These are phyloP conservation scores for Ophiognomonia clavigignenti-juglandacearum DNA, from an alignment of 2,329 filamentous ascomycete genomes.

Conservation along the genomic window DNA sequence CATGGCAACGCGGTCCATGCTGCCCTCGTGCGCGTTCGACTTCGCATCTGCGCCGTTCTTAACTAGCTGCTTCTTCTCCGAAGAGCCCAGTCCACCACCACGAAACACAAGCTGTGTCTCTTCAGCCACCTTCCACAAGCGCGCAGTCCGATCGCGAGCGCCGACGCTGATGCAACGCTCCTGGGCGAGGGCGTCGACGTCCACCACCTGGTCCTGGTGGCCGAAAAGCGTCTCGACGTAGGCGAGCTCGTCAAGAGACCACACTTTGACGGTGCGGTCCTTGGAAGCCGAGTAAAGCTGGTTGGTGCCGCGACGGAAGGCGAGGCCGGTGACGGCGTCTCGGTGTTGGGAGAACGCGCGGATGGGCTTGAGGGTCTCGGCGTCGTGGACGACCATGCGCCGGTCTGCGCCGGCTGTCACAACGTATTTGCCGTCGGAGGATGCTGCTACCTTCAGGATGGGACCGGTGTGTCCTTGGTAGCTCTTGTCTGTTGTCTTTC, in stretches of 20 bases:
- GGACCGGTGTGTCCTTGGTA: conserved; percentile 74
- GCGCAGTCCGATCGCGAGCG: conserved; percentile 82
- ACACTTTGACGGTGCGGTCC: conserved; percentile 92
- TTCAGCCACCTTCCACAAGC: conserved; percentile 93
- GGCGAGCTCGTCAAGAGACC: conserved; percentile 85
- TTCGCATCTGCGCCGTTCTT: conserved; percentile 43
- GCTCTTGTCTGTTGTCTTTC: conserved; percentile 55
- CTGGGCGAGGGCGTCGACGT: conserved; percentile 75
- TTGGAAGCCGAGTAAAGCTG: conserved; percentile 88
- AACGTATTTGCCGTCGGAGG: conserved; percentile 83
- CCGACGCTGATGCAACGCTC: conserved; percentile 91
- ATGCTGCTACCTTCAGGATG: conserved; percentile 82
- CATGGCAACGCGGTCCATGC: conserved; percentile 87
- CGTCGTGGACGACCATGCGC: conserved; percentile 83
- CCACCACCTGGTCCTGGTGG: conserved; percentile 86
- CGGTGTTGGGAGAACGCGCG: conserved; percentile 89
- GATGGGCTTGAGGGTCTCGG: conserved; percentile 69
- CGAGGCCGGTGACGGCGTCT: conserved; percentile 77
- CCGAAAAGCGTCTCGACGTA: conserved; percentile 96
- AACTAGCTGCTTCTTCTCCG: conserved; percentile 35
- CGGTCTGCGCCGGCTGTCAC: conserved; percentile 85
- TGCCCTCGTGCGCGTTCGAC: conserved; percentile 68
- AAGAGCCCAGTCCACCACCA: conserved; percentile 59
- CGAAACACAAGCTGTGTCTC: conserved; percentile 95
- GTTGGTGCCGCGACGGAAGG: conserved; percentile 82